Evolutionary conservation across 768 basidiomycete genomes (phyloP), one percentile per base, ranked within the genome.

Genomic region (Boletus rubroflammeus): DNA sequence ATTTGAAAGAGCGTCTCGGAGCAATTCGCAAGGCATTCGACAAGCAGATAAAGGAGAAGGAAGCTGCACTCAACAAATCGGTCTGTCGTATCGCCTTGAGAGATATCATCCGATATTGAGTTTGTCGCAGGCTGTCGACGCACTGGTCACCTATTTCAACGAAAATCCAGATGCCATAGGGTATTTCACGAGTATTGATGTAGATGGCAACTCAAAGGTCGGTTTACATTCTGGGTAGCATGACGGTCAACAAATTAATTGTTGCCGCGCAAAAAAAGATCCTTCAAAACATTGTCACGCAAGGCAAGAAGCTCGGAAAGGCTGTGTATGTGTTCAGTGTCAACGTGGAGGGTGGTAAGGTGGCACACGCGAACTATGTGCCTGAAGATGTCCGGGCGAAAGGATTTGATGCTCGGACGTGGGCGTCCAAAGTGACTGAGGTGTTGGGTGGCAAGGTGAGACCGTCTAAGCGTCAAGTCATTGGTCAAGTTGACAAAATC

Each of bases 361-460:
- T 98, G 56, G 85, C 86, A 13, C 95, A 98, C 67, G 85, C 86
- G 53, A 98, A 98, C 73, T 86, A 80, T 61, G 79, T 98, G 41
- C 83, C 87, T 0, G 77, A 86, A 13, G 76, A 79, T 3, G 67
- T 71, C 1, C 88, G 87, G 67, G 74, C 75, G 29, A 80, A 81
- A 57, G 85, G 85, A 14, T 76, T 90, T 45, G 90, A 94, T 67
- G 95, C 90, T 23, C 88, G 93, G 56, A 75, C 72, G n/a, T 99
- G 97, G 97, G 88, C 94, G 25, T 72, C 78, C 23, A 82, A 81
- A 55, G 87, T 97, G 19, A 78, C 81, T 6, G 87, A 87, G 34
- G 72, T 94, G 9, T 62, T 98, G 10, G 94, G 95, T 25, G 97
- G 97, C 40, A 98, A 96, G 84, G 93, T 92, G 62, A 62, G 66